Evolutionary conservation across 495 filamentous ascomycete species (phyloP).

Genomic region (Clavariopsis aquatica): DNA sequence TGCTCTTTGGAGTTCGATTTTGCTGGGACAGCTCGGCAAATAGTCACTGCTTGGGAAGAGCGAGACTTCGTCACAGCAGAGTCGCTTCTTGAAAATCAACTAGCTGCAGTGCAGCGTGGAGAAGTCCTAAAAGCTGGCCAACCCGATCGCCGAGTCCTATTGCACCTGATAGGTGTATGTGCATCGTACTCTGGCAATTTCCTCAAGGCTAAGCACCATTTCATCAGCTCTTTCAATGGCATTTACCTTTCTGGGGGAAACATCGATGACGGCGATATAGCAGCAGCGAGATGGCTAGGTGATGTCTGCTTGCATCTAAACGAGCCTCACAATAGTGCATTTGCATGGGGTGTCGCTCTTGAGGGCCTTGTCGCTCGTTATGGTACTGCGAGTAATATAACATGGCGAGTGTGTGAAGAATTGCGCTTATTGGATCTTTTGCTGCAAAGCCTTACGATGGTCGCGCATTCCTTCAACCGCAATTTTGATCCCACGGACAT

Average conservation of each 20-base stretch:
- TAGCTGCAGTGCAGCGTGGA: slow-evolving; percentile 25
- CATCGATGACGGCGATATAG: slow-evolving; percentile 34
- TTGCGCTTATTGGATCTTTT: background rate
- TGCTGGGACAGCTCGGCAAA: slow-evolving; percentile 14
- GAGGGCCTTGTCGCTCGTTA: slow-evolving; percentile 12
- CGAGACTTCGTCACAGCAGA: slow-evolving; percentile 19
- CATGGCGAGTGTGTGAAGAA: slow-evolving; percentile 15
- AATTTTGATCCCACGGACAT: slow-evolving; percentile 18
- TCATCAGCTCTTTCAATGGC: slow-evolving; percentile 21
- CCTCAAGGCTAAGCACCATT: slow-evolving; percentile 24
- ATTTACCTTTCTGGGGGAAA: slow-evolving; percentile 16
- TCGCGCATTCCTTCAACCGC: slow-evolving; percentile 8
- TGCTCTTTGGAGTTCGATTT: background rate
- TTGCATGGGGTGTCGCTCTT: slow-evolving; percentile 31
- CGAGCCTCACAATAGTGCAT: slow-evolving; percentile 29
- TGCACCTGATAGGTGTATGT: slow-evolving; percentile 29
- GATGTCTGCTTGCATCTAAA: slow-evolving; percentile 33
- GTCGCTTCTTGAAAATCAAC: slow-evolving; percentile 18
- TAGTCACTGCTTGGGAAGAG: slow-evolving; percentile 25
- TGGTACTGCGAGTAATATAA: slow-evolving; percentile 3
- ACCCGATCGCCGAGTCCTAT: slow-evolving; percentile 19
- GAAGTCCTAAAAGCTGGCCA: slow-evolving; percentile 10
- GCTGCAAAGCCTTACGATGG: slow-evolving; percentile 6
- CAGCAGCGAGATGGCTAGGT: slow-evolving; percentile 36
- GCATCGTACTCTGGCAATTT: slow-evolving; percentile 30